phyloP scores from a whole-genome alignment of 2,329 filamentous ascomycete genomes.

The Seiridium unicorne region DNA sequence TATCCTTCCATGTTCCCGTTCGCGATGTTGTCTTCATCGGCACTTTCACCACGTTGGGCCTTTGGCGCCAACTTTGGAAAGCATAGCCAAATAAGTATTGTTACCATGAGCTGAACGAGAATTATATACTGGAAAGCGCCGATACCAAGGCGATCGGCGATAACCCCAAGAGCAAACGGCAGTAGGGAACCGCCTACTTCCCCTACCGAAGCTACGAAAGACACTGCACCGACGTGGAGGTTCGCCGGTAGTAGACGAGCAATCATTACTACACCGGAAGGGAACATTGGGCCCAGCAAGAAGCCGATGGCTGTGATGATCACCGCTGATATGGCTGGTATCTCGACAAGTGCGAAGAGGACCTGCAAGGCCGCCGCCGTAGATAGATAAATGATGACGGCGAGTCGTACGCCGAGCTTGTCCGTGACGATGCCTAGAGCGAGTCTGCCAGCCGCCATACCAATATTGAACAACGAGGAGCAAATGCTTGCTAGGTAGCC shows the following conservation, averaged over 20 bases:
- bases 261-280: constrained; percentile 37
- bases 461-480: constrained; percentile 42
- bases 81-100: neutral
- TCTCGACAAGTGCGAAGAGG: constrained; percentile 15
- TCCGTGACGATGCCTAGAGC: constrained; percentile 29
- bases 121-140: constrained; percentile 31
- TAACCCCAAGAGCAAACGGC: constrained; percentile 40
- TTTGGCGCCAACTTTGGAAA: neutral
- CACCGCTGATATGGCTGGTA: constrained; percentile 23
- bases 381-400: constrained; percentile 24
- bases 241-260: constrained; percentile 33
- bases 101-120: neutral
- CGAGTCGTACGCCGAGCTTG: constrained; percentile 23
- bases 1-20: neutral
- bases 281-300: constrained; percentile 39
- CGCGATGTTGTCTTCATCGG: neutral
- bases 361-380: constrained; percentile 16
- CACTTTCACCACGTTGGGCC: neutral
- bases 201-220: constrained; percentile 40
- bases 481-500: constrained; percentile 35
- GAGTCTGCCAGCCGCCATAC: constrained; percentile 39
- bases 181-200: constrained; percentile 41
- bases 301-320: constrained; percentile 33
- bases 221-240: constrained; percentile 40
- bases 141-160: constrained; percentile 36